Evolutionary conservation across 768 basidiomycete species (phyloP), one percentile per base, ranked within the genome.

Genomic region (Boletus patriciae): DNA sequence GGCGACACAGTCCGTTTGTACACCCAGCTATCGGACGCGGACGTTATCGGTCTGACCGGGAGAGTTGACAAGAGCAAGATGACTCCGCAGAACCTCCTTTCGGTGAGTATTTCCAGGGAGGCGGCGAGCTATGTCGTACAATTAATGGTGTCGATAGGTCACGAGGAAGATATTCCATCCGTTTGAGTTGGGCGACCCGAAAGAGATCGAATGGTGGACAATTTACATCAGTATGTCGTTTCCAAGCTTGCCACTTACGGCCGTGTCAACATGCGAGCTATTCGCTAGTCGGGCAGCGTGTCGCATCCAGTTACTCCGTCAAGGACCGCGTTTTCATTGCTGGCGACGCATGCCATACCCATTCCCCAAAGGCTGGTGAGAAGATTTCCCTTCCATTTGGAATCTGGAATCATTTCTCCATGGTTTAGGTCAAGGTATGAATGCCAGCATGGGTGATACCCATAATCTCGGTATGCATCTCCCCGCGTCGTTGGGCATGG

Each of bases 311-410:
- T 12, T 91, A 80, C 68, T 82, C 83, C 23, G 71, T 79, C 3
- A 67, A 80, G n/a, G 78, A 87, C 3, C 80, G 89, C 1, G 79
- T 89, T 2, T 90, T 91, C 68, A 89, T 92, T 53, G 85, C 83
- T 1, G 89, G 89, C 0, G 89, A 90, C 66, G 88, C 87, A 0
- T 88, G 86, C 55, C 85, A 85, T 65, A 85, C 83, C 1, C 84
- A 85, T 69, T 85, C 82, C 0, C 84, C 84, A 0, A 87, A 86
- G 73, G 84, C 83, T 58, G 83, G 85, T 83, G 44, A 42, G 74
- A 46, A 8, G 3, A 0, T 50, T 36, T 13, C 6, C 16, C 10
- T 43, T 18, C 33, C 6, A 40, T 18, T 3, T 23, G 18, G 29
- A 31, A 38, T 38, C 21, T 15, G 16, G 4, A 25, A 44, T 29